phyloP scores from a whole-genome alignment of 1,284 basidiomycete species.

The Fomes fomentarius region DNA sequence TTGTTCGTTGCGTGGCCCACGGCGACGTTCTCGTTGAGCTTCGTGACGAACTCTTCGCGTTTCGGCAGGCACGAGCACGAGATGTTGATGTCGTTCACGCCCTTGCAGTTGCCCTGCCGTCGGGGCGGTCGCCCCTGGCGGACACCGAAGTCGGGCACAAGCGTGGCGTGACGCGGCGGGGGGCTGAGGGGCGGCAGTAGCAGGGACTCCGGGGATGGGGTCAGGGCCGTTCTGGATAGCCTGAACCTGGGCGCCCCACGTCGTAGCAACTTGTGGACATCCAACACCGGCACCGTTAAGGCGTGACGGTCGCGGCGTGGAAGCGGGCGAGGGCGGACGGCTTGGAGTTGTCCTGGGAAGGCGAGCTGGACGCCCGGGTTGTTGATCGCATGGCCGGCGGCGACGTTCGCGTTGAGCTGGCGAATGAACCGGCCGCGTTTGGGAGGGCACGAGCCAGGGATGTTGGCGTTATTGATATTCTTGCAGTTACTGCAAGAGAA shows the following conservation, averaged over 20 bases:
- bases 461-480: constrained; percentile 28
- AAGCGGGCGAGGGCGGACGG: constrained; percentile 56
- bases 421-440: constrained; percentile 38
- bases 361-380: constrained; percentile 57
- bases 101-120: constrained; percentile 24
- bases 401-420: constrained; percentile 61
- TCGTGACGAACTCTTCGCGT: constrained; percentile 36
- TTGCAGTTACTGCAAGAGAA: constrained; percentile 32
- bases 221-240: constrained; percentile 28
- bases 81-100: constrained; percentile 34
- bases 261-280: constrained; percentile 41
- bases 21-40: constrained; percentile 38
- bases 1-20: constrained; percentile 43
- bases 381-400: constrained; percentile 60
- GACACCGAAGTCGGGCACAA: constrained; percentile 33
- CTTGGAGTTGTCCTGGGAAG: constrained; percentile 58
- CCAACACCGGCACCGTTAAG: constrained; percentile 40
- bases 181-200: constrained; percentile 8
- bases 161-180: constrained; percentile 10
- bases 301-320: constrained; percentile 40
- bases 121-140: constrained; percentile 28
- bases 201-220: constrained; percentile 10
- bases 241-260: constrained; percentile 33
- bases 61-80: constrained; percentile 44
- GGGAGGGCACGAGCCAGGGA: constrained; percentile 50